phyloP scores from a whole-genome alignment of 2,329 filamentous ascomycete genomes.

The Drechmeria coniospora region DNA sequence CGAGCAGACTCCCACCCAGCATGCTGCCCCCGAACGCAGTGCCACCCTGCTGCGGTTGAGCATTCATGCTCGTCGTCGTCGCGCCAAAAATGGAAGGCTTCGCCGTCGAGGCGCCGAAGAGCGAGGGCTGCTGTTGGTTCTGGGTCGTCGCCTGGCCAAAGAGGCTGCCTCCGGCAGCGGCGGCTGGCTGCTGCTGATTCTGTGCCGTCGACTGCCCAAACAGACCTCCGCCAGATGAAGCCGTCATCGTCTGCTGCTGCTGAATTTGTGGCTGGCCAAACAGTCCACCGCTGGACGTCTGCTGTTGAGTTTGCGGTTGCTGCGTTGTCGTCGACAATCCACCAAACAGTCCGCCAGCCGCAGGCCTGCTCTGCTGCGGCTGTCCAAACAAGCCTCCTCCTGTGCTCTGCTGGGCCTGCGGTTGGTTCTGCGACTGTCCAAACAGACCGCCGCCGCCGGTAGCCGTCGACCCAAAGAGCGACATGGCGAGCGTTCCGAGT shows the following conservation, averaged over 20 bases:
- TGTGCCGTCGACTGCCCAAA: constrained; percentile 12
- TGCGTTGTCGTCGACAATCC: no score
- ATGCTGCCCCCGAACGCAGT: constrained; percentile 5
- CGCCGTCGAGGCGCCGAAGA: constrained; percentile 8
- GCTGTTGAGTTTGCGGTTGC: no score
- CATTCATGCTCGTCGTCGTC: constrained; percentile 9
- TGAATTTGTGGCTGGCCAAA: constrained; percentile 8
- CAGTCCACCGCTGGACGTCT: constrained; percentile 6
- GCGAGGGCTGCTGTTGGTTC: constrained; percentile 7
- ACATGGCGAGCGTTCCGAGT: constrained; percentile 10
- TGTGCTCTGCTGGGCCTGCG: constrained; percentile 7
- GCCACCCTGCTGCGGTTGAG: constrained; percentile 15
- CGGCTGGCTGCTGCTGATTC: constrained; percentile 8
- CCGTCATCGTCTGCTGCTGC: constrained; percentile 6
- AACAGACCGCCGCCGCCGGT: constrained; percentile 4
- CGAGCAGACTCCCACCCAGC: constrained; percentile 15
- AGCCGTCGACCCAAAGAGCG: constrained; percentile 18
- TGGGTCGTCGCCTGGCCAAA: constrained; percentile 15
- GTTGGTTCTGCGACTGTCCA: constrained; percentile 11
- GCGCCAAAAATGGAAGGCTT: constrained; percentile 21
- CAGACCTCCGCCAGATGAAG: constrained; percentile 4
- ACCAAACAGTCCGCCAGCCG: constrained; percentile 4
- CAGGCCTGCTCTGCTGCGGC: background rate
- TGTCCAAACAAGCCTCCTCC: constrained; percentile 4
- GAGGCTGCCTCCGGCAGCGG: constrained; percentile 16